phyloP scores from a whole-genome alignment of 371 early-diverging fungal genomes.

The Conidiobolus incongruus region DNA sequence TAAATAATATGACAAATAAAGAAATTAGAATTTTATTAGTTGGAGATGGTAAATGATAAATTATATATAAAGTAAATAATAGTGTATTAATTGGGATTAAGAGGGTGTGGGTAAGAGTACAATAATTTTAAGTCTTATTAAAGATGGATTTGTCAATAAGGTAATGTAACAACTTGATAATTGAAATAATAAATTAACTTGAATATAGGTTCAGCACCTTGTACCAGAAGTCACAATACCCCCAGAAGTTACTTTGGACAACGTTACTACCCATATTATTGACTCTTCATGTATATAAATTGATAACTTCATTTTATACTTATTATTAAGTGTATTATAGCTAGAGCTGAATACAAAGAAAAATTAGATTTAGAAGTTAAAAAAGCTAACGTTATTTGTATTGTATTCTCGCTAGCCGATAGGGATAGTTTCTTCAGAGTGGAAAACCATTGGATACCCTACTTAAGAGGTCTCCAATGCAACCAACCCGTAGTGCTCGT shows the following conservation, averaged over 20 bases:
- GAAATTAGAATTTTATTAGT: conserved; percentile 2
- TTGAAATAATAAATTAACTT: background rate
- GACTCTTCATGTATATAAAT: conserved; percentile 59
- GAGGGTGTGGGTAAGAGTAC: conserved; percentile 92
- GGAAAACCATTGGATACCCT: conserved; percentile 76
- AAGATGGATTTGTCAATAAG: conserved; percentile 77
- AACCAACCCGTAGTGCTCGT: conserved; percentile 90
- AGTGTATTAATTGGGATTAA: conserved; percentile 7
- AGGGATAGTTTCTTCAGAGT: conserved; percentile 61
- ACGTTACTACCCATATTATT: conserved; percentile 85
- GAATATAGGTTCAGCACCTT: conserved; percentile 70
- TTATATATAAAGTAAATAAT: background rate
- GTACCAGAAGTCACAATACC: conserved; percentile 96
- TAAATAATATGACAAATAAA: background rate
- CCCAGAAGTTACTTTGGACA: conserved; percentile 88
- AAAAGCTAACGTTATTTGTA: conserved; percentile 88
- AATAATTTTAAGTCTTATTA: conserved; percentile 83
- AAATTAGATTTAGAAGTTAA: conserved; percentile 73
- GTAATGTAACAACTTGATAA: conserved; percentile 21
- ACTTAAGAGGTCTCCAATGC: conserved; percentile 67
- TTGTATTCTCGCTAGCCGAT: conserved; percentile 79
- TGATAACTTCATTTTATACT: background rate
- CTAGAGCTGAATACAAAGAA: conserved; percentile 66
- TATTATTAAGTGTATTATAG: conserved; percentile 22
- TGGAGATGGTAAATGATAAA: conserved; percentile 1